Evolutionary conservation across 345 rosid species (phyloP), one percentile per base, ranked within the genome.

Genomic region (Physaria fendleri): DNA sequence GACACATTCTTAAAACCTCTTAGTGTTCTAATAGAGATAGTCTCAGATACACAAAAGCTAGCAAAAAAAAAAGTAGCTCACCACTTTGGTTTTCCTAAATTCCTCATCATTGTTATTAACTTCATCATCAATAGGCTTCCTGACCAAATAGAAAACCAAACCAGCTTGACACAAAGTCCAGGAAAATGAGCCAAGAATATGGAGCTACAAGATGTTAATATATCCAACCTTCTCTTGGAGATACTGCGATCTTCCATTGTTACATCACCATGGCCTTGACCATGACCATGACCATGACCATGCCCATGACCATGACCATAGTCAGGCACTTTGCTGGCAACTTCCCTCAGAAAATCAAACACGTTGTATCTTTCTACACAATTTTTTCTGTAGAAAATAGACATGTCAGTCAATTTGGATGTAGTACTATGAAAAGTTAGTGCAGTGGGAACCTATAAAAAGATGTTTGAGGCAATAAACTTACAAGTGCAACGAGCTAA

Each of bases 331-430:
- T 72, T 82, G 79, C 87, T 78, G 46, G 87, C 99, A 40, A 89
- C 83, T 54, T 89, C 97, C 74, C 87, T 81, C 72, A 89, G 80
- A 71, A 93, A 93, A 71, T 93, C 97, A 76, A 93, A 93, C 64
- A 89, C 99, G 21, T 87, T 89, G 71, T 87, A 89, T 76, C 79
- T 87, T 47, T 89, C 95, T 1, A 93, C 95, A 72, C 99, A 89
- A 59, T 93, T 88, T 73, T 93, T 93, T 63, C 97, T 88, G 91
- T 72, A 68, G 8, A 20, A 14, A 15, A 61, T 10, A 55, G 2
- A 22, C 4, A 59, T 28, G 14, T 14, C 17, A 1, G 15, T 50
- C 23, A 43, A 42, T 42, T 9, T 9, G 24, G 46, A 51, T 41
- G 24, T 15, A 29, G 4, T 9, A 66, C 28, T 0, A 54, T 13